Conservation (phyloP, 768 basidiomycete genomes). For the Hortiboletus flavorubellus region DNA sequence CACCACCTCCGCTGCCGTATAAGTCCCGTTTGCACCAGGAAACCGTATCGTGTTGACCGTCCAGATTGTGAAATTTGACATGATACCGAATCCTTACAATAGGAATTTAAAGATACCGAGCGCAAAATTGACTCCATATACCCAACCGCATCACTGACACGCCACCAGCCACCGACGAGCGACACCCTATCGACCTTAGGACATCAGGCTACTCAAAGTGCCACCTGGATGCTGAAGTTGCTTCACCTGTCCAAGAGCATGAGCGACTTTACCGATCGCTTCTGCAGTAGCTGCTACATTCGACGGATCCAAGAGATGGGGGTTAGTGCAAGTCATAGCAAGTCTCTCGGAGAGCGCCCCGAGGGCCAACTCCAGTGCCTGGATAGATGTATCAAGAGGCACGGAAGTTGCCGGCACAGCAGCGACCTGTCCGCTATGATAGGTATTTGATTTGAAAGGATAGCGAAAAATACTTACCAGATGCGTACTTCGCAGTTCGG, state of each 20-base stretch:
- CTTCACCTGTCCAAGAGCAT: slow-evolving; percentile 58
- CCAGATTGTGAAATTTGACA: neutral
- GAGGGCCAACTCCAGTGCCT: slow-evolving; percentile 53
- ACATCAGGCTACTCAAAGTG: slow-evolving; percentile 8
- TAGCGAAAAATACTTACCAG: slow-evolving; percentile 7
- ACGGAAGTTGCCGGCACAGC: slow-evolving; percentile 10
- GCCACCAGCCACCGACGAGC: slow-evolving; percentile 10
- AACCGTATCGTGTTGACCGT: neutral
- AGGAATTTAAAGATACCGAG: neutral
- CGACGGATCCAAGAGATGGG: slow-evolving; percentile 40
- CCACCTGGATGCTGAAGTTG: slow-evolving; percentile 45
- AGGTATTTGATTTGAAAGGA: neutral
- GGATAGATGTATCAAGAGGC: slow-evolving; percentile 32
- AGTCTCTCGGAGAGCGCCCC: slow-evolving; percentile 51
- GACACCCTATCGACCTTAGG: slow-evolving; percentile 2
- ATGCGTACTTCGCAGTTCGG: slow-evolving; percentile 18
- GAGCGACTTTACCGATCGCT: slow-evolving; percentile 60
- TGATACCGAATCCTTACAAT: neutral
- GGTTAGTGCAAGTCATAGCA: slow-evolving; percentile 38
- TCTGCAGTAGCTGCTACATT: slow-evolving; percentile 62
- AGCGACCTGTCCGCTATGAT: slow-evolving; percentile 17
- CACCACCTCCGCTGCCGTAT: neutral
- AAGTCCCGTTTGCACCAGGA: neutral
- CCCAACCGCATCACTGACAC: slow-evolving; percentile 6
- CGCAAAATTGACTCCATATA: neutral